Base-by-base conservation (phyloP, 176 grass and related monocot species). In the Panicum miliaceum region DNA sequence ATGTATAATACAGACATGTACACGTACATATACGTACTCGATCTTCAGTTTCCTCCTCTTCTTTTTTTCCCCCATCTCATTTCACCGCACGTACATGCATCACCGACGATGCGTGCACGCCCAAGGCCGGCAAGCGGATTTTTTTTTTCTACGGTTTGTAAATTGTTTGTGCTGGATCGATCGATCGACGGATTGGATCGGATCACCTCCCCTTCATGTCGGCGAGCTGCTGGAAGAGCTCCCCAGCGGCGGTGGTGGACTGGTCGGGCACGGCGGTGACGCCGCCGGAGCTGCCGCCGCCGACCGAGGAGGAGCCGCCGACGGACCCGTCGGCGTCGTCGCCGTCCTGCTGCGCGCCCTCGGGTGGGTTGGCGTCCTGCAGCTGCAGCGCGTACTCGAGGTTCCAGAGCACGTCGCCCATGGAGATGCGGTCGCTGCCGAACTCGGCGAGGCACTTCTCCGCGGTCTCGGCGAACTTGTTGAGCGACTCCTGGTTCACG, bases 341-440 rank as follows among this genome's bases (percentile, higher is more conserved):
- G 12, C 11, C 59, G 10, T 35, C 40, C 25, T 29, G 29, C 43
- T 47, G 5, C 14, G 75, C 43, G 4, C 62, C 41, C 38, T 84
- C 89, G 0, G 95, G 91, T 25, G 92, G 89, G 72, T 93, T 93
- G 46, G 93, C 83, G 0, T 93, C 91, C 84, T 98, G 91, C 81
- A 98, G 67, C 84, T 98, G 96, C 35, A 98, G 91, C 47, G 93
- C 91, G 47, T 92, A 93, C 82, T 98, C 96, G 72, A 98, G 92
- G 93, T 98, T 98, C 96, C 96, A 98, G 1, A 98, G 85, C 71
- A 98, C 93, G 76, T 98, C 96, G 54, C 96, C 96, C 93, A 98
- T 98, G 72, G 95, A 93, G 62, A 90, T 90, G 10, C 95, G 77
- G 68, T 98, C 90, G 42, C 59, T 79, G 40, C 95, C 95, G 84